Base-by-base conservation (phyloP, 306 rosid genomes). In the Dalbergia oliveri region DNA sequence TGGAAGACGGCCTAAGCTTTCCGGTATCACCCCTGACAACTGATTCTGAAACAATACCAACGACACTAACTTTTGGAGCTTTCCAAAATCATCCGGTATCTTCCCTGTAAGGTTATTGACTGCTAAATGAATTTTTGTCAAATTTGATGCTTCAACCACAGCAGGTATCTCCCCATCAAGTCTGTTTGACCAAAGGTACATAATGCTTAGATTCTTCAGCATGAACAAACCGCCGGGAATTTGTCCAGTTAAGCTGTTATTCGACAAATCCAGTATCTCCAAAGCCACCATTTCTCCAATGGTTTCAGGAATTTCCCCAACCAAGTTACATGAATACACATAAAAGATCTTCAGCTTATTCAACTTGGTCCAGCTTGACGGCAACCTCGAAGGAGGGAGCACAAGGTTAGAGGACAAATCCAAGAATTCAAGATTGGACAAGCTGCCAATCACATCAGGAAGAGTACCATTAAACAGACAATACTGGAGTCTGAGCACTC, bases 101-200 rank as follows among this genome's bases (percentile, higher is more conserved):
- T 44, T 49, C 34, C 94, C 93, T 0, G 88, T 70, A 56, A 94
- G 81, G 11, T 10, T 1, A 83, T 89, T 91, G 0, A 11, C 31
- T 0, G 92, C 41, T 23, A 94, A 79, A 82, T 91, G 97, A 64
- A 91, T 21, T 11, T 56, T 9, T 6, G 15, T 57, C 75, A 94
- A 67, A 31, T 77, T 85, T 43, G 43, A 49, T 12, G 95, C 84
- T 39, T 84, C 92, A 13, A 91, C 87, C 67, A 44, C 81, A 23
- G n/a, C 69, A 5, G 98, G 94, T 65, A 94, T 64, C 72, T 41
- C 79, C 18, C 95, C 97, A 2, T 89, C 86, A 16, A 91, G 85
- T 1, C 1, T 37, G 81, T 94, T 94, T 0, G 1, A 56, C 11
- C 0, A 82, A 34, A 94, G 91, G 9, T 53, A 76, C n/a, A 94